Conservation (phyloP, 148 eudicot species). For the Chenopodium berlandieri region DNA sequence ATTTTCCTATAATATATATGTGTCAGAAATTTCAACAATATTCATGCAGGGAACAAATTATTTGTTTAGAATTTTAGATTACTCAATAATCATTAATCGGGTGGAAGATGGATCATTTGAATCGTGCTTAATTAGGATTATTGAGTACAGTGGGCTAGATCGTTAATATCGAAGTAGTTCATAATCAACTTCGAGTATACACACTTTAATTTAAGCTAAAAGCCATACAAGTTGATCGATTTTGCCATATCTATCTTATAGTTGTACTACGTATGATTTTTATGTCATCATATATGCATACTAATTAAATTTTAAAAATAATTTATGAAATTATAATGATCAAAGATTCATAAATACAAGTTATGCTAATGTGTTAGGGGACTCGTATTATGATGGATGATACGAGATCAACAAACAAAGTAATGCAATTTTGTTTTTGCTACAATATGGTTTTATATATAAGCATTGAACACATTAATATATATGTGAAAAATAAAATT, state of each 20-base stretch:
- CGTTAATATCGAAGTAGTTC: too few species aligned
- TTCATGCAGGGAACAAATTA: background rate
- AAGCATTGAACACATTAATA: background rate
- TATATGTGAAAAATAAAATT: background rate
- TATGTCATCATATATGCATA: too few species aligned
- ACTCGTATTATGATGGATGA: conserved; percentile 7
- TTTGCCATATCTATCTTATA: too few species aligned
- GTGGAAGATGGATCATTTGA: too few species aligned
- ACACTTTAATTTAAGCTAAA: too few species aligned
- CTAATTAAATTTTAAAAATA: background rate
- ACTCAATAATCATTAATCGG: background rate
- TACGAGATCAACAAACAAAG: conserved; percentile 14
- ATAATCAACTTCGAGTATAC: too few species aligned
- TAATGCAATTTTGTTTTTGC: background rate
- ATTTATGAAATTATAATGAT: background rate
- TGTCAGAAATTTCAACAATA: conserved; percentile 11
- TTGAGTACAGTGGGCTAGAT: too few species aligned
- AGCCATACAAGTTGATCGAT: too few species aligned
- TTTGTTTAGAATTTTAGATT: too few species aligned
- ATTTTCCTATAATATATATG: background rate
- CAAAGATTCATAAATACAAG: background rate
- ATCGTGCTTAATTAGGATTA: too few species aligned
- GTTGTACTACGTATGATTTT: too few species aligned
- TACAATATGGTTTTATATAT: background rate
- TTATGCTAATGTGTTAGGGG: conserved; percentile 4